Base-by-base conservation (phyloP, 176 grass and related monocot genomes). In the Oryza glaberrima region DNA sequence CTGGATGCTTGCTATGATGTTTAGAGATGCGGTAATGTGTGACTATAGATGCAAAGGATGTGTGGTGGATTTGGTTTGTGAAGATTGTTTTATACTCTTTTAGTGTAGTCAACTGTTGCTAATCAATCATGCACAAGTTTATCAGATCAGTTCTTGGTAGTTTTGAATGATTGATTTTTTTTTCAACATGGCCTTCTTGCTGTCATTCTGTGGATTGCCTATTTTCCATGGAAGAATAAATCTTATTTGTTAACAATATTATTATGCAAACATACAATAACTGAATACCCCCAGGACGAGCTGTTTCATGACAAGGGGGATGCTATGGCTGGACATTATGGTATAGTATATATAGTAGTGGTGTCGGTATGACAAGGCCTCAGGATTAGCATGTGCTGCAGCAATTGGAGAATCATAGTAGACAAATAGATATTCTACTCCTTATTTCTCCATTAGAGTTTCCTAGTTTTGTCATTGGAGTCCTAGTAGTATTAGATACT, bases 161-260 rank as follows among this genome's bases (percentile, higher is more conserved):
- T 63, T 76, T 81, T 65, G 11, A 44, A 47, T 41, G 32, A 52
- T 65, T 51, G 75, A 7, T 70, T 51, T 7, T 0, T 4, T 0
- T 4, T 56, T 5, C 9, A 47, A 19, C 51, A 60, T 44, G 61
- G 13, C 6, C 1, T 63, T 15, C 19, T 69, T 40, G 28, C 19
- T 63, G 64, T 76, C 72, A 36, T 43, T 30, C 28, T 82, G 44
- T 71, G 38, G 19, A 68, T 19, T 69, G 25, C 41, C 7, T 77
- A 66, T 19, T 81, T 76, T 20, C 65, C 67, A 49, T 40, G 61
- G 77, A 69, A 34, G 35, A 44, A 54, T 56, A 71, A 11, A 35
- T 32, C 52, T 72, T 66, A 38, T 14, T 28, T 83, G 73, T 64
- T 78, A 52, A 44, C 54, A 67, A 46, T 79, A 46, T 56, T 45